Base-by-base conservation (phyloP, 2,329 filamentous ascomycete genomes). In the Diaporthe ampelina region DNA sequence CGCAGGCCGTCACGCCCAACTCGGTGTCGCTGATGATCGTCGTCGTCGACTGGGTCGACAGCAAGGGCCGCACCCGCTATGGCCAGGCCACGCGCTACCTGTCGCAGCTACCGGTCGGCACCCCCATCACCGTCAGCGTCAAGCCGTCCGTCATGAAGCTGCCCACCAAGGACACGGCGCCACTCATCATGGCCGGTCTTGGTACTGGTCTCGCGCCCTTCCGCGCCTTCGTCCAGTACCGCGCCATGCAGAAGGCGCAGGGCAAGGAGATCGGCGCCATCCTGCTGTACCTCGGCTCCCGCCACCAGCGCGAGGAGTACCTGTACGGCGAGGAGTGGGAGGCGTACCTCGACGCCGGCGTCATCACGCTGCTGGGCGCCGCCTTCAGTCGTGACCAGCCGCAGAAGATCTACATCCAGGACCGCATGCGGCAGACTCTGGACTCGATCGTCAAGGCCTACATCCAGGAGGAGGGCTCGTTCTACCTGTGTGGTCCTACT, bases 131-230 rank as follows among this genome's bases (percentile, higher is more conserved):
- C 3, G 97, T 95, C 74, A 97, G 94, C 45, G 95, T 99, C 83
- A 99, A 99, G 88, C 95, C 97, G 0, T 98, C 95, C 32, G 97
- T 98, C 78, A 99, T 99, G 97, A 99, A 98, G 87, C 90, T 99
- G n/a, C 97, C 97, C 7, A 86, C 90, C 76, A 93, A 92, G 82
- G 93, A 95, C 79, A 97, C 94, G 50, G 94, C 96, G 63, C 97
- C 97, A 54, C 92, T 99, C 82, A 98, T 99, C 88, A 98, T 99
- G 96, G 97, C 97, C 13, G 97, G 97, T 83, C 93, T 98, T n/a
- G 97, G 97, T 77, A 99, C 97, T 0, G 97, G 97, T 81, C 92
- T 99, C 29, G 97, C 97, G 1, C 97, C 97, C n/a, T 99, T 99
- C 94, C 95, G 97, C 78, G 97, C 97, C 75, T 99, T 99, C 81